phyloP scores from a whole-genome alignment of 2,329 filamentous ascomycete genomes.

The Gnomoniopsis smithogilvyi region DNA sequence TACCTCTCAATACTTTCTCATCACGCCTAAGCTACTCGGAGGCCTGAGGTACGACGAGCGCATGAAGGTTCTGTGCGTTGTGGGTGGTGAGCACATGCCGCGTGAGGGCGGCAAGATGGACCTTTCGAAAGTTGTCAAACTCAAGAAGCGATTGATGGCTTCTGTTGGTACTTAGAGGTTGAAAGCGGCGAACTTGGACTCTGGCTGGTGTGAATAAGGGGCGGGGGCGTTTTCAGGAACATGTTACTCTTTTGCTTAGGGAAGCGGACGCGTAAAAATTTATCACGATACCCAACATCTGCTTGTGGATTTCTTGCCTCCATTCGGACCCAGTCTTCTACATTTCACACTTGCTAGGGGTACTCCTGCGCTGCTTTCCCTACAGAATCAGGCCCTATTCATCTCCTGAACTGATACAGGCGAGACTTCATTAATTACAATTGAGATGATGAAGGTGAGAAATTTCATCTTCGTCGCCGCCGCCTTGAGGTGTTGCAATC shows the following conservation, averaged over 20 bases:
- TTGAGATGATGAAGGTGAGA: too few relatives aligned
- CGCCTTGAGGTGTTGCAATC: too few relatives aligned
- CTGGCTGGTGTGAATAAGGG: not conserved
- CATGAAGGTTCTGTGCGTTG: conserved; percentile 93
- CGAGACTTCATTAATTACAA: too few relatives aligned
- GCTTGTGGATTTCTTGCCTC: too few relatives aligned
- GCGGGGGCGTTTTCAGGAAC: not conserved
- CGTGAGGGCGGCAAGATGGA: conserved; percentile 48
- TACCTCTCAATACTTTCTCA: conserved; percentile 87
- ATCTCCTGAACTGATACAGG: too few relatives aligned
- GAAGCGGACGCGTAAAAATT: not conserved
- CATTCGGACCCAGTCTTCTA: too few relatives aligned
- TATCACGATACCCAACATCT: too few relatives aligned
- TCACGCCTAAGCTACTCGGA: conserved; percentile 91
- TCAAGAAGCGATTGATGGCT: conserved; percentile 39
- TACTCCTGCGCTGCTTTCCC: too few relatives aligned
- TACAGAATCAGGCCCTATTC: too few relatives aligned
- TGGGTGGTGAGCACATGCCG: conserved; percentile 76
- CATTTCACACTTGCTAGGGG: too few relatives aligned
- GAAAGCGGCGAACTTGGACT: not conserved
- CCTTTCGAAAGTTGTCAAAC: conserved; percentile 42
- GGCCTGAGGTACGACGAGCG: conserved; percentile 81
- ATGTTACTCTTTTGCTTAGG: not conserved
- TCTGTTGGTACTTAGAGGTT: conserved; percentile 21
- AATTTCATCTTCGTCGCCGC: too few relatives aligned